These are phyloP conservation scores for Vigna angularis DNA, from an alignment of 306 rosid species.

Conservation along the genomic window DNA sequence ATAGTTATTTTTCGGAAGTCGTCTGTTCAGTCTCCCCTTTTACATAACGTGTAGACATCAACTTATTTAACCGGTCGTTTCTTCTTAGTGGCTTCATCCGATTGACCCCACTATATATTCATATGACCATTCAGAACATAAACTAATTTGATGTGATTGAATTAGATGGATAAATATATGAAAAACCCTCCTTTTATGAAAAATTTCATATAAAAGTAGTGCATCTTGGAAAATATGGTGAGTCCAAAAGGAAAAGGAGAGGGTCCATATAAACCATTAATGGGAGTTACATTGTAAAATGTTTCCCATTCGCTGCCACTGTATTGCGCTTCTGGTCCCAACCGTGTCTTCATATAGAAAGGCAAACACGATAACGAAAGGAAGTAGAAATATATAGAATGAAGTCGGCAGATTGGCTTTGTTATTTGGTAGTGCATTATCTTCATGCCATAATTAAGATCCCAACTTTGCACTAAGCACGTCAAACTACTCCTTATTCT, in stretches of 20 bases:
- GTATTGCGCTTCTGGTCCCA: slow-evolving; percentile 44
- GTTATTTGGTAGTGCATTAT: slow-evolving; percentile 34
- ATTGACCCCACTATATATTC: no score
- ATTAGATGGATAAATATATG: no score
- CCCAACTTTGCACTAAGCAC: background rate
- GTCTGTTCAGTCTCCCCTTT: no score
- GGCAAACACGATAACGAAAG: slow-evolving; percentile 31
- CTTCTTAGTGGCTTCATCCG: no score
- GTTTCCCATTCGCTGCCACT: background rate
- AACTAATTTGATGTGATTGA: no score
- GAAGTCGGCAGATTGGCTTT: slow-evolving; percentile 2
- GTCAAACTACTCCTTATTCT: slow-evolving; percentile 4
- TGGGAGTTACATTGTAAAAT: background rate
- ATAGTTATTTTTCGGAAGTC: no score
- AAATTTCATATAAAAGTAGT: background rate
- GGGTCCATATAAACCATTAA: background rate
- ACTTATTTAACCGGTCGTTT: no score
- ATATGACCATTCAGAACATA: no score
- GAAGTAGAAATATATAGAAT: slow-evolving; percentile 17
- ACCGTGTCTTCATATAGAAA: slow-evolving; percentile 9
- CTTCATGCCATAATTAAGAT: background rate
- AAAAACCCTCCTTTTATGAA: no score
- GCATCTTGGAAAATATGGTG: background rate
- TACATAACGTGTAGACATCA: no score
- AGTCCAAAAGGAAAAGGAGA: background rate